phyloP scores from a whole-genome alignment of 805 yeast species.

The Starmerella kuoi region DNA sequence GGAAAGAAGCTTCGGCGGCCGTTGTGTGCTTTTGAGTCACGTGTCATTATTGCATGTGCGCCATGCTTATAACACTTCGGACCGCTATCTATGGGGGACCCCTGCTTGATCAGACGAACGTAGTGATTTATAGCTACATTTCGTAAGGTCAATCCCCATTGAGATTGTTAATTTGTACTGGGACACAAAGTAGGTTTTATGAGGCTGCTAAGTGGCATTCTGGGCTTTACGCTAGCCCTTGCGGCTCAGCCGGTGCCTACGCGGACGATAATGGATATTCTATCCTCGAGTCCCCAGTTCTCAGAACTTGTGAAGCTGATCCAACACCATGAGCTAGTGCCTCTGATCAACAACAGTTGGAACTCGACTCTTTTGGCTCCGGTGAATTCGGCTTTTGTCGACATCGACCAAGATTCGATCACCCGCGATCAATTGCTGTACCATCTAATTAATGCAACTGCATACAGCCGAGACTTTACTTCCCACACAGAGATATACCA shows the following conservation, averaged over 20 bases:
- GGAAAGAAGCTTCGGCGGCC: too few relatives aligned
- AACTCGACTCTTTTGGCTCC: slow-evolving; percentile 72
- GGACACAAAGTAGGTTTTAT: too few relatives aligned
- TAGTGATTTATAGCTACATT: too few relatives aligned
- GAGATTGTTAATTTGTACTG: too few relatives aligned
- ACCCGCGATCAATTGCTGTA: slow-evolving; percentile 22
- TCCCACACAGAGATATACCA: slow-evolving; percentile 4
- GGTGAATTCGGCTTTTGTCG: slow-evolving; percentile 58
- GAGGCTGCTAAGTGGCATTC: background rate
- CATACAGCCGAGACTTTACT: slow-evolving; percentile 10
- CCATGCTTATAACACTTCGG: too few relatives aligned
- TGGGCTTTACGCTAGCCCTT: background rate
- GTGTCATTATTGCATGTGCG: too few relatives aligned
- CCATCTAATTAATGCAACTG: slow-evolving; percentile 27
- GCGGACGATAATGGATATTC: slow-evolving; percentile 43
- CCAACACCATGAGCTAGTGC: slow-evolving; percentile 53
- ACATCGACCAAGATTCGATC: slow-evolving; percentile 14
- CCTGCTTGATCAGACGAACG: too few relatives aligned
- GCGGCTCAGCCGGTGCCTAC: slow-evolving; percentile 18
- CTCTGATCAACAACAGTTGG: slow-evolving; percentile 43
- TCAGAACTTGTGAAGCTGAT: slow-evolving; percentile 47
- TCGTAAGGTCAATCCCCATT: too few relatives aligned
- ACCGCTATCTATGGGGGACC: too few relatives aligned
- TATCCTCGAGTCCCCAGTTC: slow-evolving; percentile 56
- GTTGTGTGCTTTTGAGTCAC: too few relatives aligned